phyloP scores from a whole-genome alignment of 768 basidiomycete genomes.

The Collybiopsis luxurians region DNA sequence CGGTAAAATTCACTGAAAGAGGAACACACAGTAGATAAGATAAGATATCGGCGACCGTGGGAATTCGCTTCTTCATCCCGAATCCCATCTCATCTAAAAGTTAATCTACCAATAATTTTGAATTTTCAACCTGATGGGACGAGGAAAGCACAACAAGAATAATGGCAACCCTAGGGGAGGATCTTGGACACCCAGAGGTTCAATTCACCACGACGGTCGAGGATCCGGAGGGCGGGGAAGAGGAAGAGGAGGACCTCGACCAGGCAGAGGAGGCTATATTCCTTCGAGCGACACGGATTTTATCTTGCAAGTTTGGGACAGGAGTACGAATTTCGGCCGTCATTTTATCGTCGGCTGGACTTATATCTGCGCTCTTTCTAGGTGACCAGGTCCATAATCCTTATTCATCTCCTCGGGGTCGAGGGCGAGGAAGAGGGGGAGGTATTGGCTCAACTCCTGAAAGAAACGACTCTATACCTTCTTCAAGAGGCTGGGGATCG shows the following conservation, averaged over 20 bases:
- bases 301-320: conserved; percentile 24
- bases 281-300: conserved; percentile 18
- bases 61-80: neutral
- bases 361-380: neutral
- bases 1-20: no score
- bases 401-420: conserved; percentile 1
- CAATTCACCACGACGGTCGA: conserved; percentile 13
- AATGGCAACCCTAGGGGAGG: neutral
- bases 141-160: neutral
- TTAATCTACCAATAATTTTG: neutral
- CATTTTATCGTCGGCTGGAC: neutral
- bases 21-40: neutral
- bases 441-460: conserved; percentile 14
- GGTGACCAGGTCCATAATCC: neutral
- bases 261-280: conserved; percentile 24
- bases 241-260: conserved; percentile 21
- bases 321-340: conserved; percentile 3
- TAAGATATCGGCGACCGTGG: neutral
- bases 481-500: neutral
- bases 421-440: conserved; percentile 17
- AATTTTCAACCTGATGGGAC: conserved; percentile 3
- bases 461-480: neutral
- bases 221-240: conserved; percentile 19
- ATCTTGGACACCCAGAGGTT: neutral
- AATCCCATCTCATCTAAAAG: neutral